Evolutionary conservation across 441 rosid genomes (phyloP), one percentile per base, ranked within the genome.

Genomic region (Gossypium gossypioides): DNA sequence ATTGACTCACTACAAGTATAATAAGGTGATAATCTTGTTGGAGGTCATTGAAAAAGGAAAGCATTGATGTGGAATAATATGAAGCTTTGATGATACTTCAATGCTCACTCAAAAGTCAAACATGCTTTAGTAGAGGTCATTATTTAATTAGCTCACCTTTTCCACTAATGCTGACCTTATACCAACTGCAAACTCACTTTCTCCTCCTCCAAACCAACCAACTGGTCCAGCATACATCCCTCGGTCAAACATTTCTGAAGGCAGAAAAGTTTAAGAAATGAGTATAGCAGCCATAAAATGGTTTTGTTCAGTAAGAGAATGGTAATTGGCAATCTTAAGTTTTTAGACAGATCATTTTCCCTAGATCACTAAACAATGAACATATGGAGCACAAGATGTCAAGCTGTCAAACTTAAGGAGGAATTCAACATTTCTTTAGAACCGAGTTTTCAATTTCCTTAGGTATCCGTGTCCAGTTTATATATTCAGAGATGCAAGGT

Each of bases 151-250:
- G 79, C 85, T 74, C 70, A 93, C 98, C 97, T 89, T 85, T 76
- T 88, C 90, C 6, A 91, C 96, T 75, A 93, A 74, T 44, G 98
- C 96, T 65, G 97, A 93, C 83, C 98, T 85, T 62, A 93, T 91
- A 63, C 98, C 98, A 51, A 91, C 98, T 50, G 97, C 93, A 85
- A 93, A 93, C 75, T 93, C 98, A 75, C 97, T 88, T 82, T 91
- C 98, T n/a, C 88, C 88, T 22, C 98, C 97, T 75, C 98, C 97
- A 79, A 93, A 90, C 95, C 94, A 93, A 4, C 98, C 98, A 48
- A 93, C 77, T 13, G 98, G 96, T 25, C 98, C 98, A 56, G 98
- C 98, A 76, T 86, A 93, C 97, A 93, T 93, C 78, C 97, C 98
- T 83, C 98, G 84, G 73, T 93, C 98, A 68, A 91, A 93, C 77